Percentiles rank a stretch among this genome's conserved stretches.
Evolutionary conservation across 129 eudicot species (phyloP).

Genomic region (carrot (Daucus carota)): DH1_v3.0 NC_030386.2:29459001-29459500

Average conservation of each 20-base stretch:
- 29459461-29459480: slow-evolving; percentile 54
- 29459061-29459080: slow-evolving; percentile 7
- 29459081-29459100: not conserved
- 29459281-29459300: not conserved
- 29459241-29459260: not conserved
- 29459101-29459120: not conserved
- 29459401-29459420: slow-evolving; percentile 53
- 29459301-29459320: not conserved
- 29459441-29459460: slow-evolving; percentile 71
- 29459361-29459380: slow-evolving; percentile 50
- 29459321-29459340: not conserved
- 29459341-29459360: slow-evolving; percentile 44
- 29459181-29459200: not conserved
- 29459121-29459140: not conserved
- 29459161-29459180: not conserved
- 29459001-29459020: slow-evolving; percentile 73
- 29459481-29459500: slow-evolving; percentile 62
- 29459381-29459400: slow-evolving; percentile 40
- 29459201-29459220: not conserved
- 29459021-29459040: slow-evolving; percentile 58
- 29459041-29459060: slow-evolving; percentile 53
- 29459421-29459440: slow-evolving; percentile 52
- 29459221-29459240: not conserved
- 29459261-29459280: too few species aligned
- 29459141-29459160: not conserved